A percentile compares a stretch with the other conserved stretches of the same genome.
phyloP scores from a whole-genome alignment of 768 basidiomycete species.

The Psilocybe cyanescens region DNA sequence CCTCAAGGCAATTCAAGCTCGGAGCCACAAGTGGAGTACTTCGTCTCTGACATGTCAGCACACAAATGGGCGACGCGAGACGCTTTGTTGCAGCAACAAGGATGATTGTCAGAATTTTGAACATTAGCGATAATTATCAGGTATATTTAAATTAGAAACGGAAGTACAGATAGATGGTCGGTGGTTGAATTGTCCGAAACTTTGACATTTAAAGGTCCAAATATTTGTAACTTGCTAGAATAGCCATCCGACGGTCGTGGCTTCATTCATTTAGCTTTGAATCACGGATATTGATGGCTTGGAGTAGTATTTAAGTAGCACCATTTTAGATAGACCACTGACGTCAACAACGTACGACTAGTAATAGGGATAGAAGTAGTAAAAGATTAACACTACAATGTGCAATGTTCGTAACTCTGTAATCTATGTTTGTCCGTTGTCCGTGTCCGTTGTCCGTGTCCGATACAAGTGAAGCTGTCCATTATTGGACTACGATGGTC shows the following conservation, averaged over 20 bases:
- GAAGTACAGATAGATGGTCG: too few relatives aligned
- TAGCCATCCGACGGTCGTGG: not conserved
- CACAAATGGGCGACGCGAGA: too few relatives aligned
- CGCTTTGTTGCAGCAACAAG: too few relatives aligned
- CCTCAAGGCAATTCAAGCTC: too few relatives aligned
- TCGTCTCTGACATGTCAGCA: too few relatives aligned
- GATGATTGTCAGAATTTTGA: too few relatives aligned
- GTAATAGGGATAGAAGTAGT: not conserved
- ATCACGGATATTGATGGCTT: not conserved
- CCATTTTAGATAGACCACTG: not conserved
- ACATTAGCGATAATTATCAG: too few relatives aligned
- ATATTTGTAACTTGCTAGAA: too few relatives aligned
- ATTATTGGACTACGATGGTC: constrained; percentile 2
- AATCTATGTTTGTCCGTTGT: not conserved
- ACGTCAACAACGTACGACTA: not conserved
- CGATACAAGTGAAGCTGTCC: not conserved
- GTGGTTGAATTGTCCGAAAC: too few relatives aligned
- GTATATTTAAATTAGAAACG: too few relatives aligned
- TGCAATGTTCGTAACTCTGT: not conserved
- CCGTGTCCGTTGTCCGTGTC: not conserved
- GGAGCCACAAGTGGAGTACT: too few relatives aligned
- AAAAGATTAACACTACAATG: not conserved
- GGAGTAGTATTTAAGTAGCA: not conserved
- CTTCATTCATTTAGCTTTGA: not conserved
- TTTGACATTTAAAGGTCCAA: too few relatives aligned